Conservation (phyloP, 1,139 yeast species). For the Suzukiozyma palmioleophila region DNA sequence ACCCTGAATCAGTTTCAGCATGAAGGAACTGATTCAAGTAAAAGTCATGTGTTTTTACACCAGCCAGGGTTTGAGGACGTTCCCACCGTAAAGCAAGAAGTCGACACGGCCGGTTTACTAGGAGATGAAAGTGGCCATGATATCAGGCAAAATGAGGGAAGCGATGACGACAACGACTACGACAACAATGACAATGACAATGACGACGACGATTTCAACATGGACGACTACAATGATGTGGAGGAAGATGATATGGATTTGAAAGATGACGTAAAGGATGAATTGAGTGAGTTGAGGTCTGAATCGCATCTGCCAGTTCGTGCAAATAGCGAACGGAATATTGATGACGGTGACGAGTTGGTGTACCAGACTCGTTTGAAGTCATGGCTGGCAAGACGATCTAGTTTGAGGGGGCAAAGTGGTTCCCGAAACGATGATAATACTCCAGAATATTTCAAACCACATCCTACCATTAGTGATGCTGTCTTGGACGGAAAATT, state of each 20-base stretch:
- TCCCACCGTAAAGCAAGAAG: constrained; percentile 15
- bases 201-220: constrained; percentile 10
- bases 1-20: constrained; percentile 52
- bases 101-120: constrained; percentile 7
- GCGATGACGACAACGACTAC: constrained; percentile 5
- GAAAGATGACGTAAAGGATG: constrained; percentile 28
- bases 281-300: constrained; percentile 10
- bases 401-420: constrained; percentile 21
- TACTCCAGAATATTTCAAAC: constrained; percentile 59
- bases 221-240: constrained; percentile 15
- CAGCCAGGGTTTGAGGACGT: constrained; percentile 35
- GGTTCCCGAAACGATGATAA: constrained; percentile 17
- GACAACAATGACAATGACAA: constrained; percentile 5
- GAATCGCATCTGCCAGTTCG: constrained; percentile 10
- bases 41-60: constrained; percentile 31
- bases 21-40: constrained; percentile 13
- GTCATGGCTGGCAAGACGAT: constrained; percentile 54
- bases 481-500: constrained; percentile 67
- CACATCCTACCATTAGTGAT: constrained; percentile 77
- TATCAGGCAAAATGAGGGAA: constrained; percentile 4
- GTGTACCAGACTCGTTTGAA: constrained; percentile 55
- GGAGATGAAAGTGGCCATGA: constrained; percentile 12
- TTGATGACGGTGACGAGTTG: constrained; percentile 78
- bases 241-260: constrained; percentile 19
- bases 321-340: constrained; percentile 25